phyloP scores from a whole-genome alignment of 345 rosid species.

The Acer negundo region DNA sequence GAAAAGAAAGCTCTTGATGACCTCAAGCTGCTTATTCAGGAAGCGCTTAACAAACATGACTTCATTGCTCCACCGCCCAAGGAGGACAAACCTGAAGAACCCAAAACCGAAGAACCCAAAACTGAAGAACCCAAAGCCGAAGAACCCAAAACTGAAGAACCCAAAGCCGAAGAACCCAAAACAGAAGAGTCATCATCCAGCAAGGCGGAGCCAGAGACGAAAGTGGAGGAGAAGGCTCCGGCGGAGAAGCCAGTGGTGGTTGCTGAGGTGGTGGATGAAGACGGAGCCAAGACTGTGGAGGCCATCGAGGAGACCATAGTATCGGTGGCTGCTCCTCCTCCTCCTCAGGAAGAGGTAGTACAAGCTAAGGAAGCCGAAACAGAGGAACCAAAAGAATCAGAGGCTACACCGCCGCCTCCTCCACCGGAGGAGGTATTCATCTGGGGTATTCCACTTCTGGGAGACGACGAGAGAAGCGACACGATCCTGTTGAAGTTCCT shows the following conservation, averaged over 20 bases:
- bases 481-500: slow-evolving; percentile 73
- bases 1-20: slow-evolving; percentile 66
- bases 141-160: slow-evolving; percentile 4
- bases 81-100: not conserved
- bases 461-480: slow-evolving; percentile 74
- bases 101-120: slow-evolving; percentile 30
- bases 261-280: slow-evolving; percentile 54
- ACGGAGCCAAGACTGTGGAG: slow-evolving; percentile 82
- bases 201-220: not conserved
- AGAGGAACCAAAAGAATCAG: too few relatives aligned
- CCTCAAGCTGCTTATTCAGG: slow-evolving; percentile 55
- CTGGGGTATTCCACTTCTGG: slow-evolving; percentile 80
- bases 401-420: not conserved
- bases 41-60: slow-evolving; percentile 51
- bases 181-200: not conserved
- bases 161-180: not conserved
- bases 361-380: slow-evolving; percentile 4
- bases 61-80: slow-evolving; percentile 24
- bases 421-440: slow-evolving; percentile 41
- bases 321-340: slow-evolving; percentile 28
- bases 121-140: slow-evolving; percentile 34
- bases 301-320: slow-evolving; percentile 85
- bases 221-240: slow-evolving; percentile 17
- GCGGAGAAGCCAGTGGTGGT: slow-evolving; percentile 18
- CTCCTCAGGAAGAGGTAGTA: not conserved